These are phyloP conservation scores for Kwoniella newhampshirensis DNA, from an alignment of 768 basidiomycete genomes.

Conservation along the genomic window DNA sequence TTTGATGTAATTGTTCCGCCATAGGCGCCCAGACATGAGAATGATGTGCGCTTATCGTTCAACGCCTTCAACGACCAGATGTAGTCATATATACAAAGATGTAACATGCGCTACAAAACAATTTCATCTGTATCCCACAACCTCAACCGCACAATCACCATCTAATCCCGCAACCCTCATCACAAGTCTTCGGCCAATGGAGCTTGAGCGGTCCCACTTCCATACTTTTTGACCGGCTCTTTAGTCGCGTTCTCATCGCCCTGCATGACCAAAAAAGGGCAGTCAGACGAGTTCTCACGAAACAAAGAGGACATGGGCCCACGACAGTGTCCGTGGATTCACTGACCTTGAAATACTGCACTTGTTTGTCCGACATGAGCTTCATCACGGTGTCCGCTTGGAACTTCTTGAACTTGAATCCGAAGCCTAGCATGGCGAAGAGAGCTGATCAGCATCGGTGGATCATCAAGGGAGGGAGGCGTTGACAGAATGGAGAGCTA, in stretches of 20 bases:
- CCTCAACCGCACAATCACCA: too few species aligned
- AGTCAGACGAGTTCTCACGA: neutral
- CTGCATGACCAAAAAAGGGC: neutral
- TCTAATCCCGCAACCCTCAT: neutral
- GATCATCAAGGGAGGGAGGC: neutral
- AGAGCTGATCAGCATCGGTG: neutral
- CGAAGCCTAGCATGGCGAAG: slow-evolving; percentile 28
- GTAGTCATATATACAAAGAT: too few species aligned
- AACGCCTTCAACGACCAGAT: too few species aligned
- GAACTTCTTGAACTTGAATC: slow-evolving; percentile 57
- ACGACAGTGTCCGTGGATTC: too few species aligned
- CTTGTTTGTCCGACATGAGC: slow-evolving; percentile 33
- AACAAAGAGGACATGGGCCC: neutral
- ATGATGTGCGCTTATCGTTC: too few species aligned
- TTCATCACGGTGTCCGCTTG: slow-evolving; percentile 53
- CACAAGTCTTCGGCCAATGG: slow-evolving; percentile 31
- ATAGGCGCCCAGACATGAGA: too few species aligned
- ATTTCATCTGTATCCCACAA: slow-evolving; percentile 2
- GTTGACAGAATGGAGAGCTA: too few species aligned
- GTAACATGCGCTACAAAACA: neutral
- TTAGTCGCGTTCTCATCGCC: slow-evolving; percentile 46
- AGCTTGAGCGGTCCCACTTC: slow-evolving; percentile 38
- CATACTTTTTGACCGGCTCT: slow-evolving; percentile 42
- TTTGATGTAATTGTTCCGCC: too few species aligned
- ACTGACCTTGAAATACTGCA: slow-evolving; percentile 44